These are phyloP conservation scores for Fusarium pseudocircinatum DNA, from an alignment of 2,329 filamentous ascomycete genomes.

Conservation along the genomic window DNA sequence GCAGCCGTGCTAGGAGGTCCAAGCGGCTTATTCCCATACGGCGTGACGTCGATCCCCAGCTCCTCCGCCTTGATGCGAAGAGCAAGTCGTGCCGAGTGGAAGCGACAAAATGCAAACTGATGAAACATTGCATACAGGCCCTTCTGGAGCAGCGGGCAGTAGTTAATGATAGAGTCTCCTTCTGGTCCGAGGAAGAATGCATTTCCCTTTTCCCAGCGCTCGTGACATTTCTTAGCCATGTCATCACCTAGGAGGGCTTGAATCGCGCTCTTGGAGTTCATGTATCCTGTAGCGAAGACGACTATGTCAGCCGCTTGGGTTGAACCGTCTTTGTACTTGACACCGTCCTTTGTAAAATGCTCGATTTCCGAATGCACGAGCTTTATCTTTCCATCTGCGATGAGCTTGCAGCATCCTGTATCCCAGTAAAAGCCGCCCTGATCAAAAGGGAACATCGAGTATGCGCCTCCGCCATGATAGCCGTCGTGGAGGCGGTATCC, in stretches of 20 bases:
- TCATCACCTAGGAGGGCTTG: background rate
- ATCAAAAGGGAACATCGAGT: background rate
- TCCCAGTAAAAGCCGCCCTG: background rate
- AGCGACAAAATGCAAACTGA: background rate
- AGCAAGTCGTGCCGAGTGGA: background rate
- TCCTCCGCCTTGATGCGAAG: background rate
- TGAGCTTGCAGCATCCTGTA: background rate
- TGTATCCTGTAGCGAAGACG: background rate
- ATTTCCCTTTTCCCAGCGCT: background rate
- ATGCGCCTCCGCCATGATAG: background rate
- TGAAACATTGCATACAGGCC: background rate
- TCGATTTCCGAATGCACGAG: background rate
- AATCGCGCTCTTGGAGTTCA: background rate
- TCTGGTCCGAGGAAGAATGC: background rate
- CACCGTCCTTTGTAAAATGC: background rate
- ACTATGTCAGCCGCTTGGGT: background rate
- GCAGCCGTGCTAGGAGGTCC: background rate
- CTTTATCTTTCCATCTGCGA: background rate
- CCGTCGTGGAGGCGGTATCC: background rate
- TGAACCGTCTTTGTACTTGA: background rate
- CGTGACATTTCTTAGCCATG: background rate
- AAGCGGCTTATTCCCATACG: background rate
- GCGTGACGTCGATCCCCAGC: background rate
- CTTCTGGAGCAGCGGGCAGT: background rate
- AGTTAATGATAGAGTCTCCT: background rate